These are phyloP conservation scores for Lignosus rhinocerotis DNA, from an alignment of 1,284 basidiomycete species.

Conservation along the genomic window DNA sequence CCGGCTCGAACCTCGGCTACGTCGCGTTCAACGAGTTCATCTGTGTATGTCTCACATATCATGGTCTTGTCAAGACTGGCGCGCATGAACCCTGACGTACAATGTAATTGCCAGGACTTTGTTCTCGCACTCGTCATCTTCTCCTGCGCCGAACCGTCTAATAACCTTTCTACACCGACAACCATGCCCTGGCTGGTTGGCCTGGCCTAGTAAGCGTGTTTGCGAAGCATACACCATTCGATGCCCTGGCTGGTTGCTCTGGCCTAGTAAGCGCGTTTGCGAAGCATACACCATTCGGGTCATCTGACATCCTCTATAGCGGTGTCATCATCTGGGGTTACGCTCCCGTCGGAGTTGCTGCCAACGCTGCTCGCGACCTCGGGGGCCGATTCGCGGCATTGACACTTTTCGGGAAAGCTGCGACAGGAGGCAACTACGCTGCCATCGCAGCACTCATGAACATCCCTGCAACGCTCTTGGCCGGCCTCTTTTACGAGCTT, in stretches of 20 bases:
- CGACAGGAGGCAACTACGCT: slow-evolving; percentile 58
- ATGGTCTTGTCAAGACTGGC: slow-evolving; percentile 5
- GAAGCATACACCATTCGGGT: background rate
- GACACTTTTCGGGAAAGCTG: slow-evolving; percentile 57
- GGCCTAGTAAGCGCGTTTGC: slow-evolving; percentile 46
- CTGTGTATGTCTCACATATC: slow-evolving; percentile 43
- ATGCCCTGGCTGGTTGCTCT: slow-evolving; percentile 56
- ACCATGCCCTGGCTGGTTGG: slow-evolving; percentile 54
- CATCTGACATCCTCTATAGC: slow-evolving; percentile 32
- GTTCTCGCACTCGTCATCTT: slow-evolving; percentile 62
- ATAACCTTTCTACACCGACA: slow-evolving; percentile 55
- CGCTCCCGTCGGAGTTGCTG: slow-evolving; percentile 50
- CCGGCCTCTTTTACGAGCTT: slow-evolving; percentile 51
- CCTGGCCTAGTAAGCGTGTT: slow-evolving; percentile 50
- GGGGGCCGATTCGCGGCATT: slow-evolving; percentile 60
- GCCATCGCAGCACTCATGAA: slow-evolving; percentile 66
- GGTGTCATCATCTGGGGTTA: slow-evolving; percentile 61
- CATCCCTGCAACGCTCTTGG: slow-evolving; percentile 59
- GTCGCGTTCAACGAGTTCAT: slow-evolving; percentile 69
- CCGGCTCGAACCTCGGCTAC: slow-evolving; percentile 52
- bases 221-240: no score
- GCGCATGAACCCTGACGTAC: background rate
- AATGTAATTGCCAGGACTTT: slow-evolving; percentile 52
- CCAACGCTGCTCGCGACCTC: slow-evolving; percentile 69
- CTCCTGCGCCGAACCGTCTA: slow-evolving; percentile 60